phyloP scores from a whole-genome alignment of 352 stramenopile species.

The Saprolegnia parasitica region DNA sequence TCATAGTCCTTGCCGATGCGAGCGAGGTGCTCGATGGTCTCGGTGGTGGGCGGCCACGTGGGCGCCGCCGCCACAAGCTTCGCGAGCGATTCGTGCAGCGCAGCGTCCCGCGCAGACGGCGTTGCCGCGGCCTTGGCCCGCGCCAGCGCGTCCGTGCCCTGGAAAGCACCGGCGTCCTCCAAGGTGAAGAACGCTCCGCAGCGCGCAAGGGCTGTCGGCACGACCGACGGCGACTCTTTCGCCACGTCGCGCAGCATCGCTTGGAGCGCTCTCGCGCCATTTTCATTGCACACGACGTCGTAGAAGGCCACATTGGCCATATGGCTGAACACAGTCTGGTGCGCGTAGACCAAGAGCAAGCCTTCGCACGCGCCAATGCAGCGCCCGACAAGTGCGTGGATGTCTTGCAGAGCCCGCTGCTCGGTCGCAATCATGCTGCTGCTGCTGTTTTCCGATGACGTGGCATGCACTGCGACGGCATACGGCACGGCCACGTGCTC shows the following conservation, averaged over 20 bases:
- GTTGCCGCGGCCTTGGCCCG: conserved; percentile 25
- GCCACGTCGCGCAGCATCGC: neutral
- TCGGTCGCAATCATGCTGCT: neutral
- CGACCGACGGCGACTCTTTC: conserved; percentile 4
- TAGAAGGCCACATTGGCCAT: neutral
- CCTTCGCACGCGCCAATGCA: conserved; percentile 9
- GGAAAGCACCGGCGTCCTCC: conserved; percentile 15
- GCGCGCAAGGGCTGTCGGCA: conserved; percentile 3
- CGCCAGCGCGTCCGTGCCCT: conserved; percentile 14
- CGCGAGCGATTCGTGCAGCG: conserved; percentile 13
- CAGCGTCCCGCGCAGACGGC: neutral
- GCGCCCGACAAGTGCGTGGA: conserved; percentile 7
- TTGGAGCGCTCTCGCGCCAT: neutral
- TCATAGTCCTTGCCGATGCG: conserved; percentile 18
- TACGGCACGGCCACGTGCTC: conserved; percentile 22
- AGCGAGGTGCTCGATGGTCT: conserved; percentile 2
- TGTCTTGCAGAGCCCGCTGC: conserved; percentile 7
- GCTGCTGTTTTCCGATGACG: too few species aligned
- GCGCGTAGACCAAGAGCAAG: conserved; percentile 5
- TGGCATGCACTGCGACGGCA: conserved; percentile 14
- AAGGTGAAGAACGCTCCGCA: conserved; percentile 18
- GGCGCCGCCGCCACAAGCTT: neutral
- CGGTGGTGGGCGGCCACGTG: neutral
- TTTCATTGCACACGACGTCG: conserved; percentile 16
- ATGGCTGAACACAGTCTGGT: neutral